These are phyloP conservation scores for Sporothrix luriei DNA, from an alignment of 2,329 filamentous ascomycete genomes.

Conservation along the genomic window DNA sequence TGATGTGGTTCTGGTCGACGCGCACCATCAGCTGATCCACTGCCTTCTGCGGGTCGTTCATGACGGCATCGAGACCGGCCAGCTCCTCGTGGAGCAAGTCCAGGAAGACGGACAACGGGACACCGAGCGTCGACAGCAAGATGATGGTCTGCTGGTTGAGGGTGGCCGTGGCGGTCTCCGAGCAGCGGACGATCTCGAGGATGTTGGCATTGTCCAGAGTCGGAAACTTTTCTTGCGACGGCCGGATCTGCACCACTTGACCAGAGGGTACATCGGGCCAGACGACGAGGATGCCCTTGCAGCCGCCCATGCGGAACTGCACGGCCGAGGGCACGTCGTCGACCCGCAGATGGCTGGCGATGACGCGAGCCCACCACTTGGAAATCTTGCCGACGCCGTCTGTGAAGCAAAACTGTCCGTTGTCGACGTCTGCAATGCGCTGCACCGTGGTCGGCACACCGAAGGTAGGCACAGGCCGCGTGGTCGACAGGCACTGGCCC, in stretches of 20 bases:
- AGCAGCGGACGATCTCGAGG: slow-evolving; percentile 83
- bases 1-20: slow-evolving; percentile 83
- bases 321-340: slow-evolving; percentile 73
- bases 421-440: slow-evolving; percentile 68
- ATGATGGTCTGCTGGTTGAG: slow-evolving; percentile 89
- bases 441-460: slow-evolving; percentile 60
- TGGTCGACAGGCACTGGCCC: slow-evolving; percentile 96
- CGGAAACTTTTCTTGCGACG: slow-evolving; percentile 83
- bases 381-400: slow-evolving; percentile 97
- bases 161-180: slow-evolving; percentile 73
- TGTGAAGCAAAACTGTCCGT: slow-evolving; percentile 73
- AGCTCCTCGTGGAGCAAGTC: slow-evolving; percentile 70
- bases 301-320: slow-evolving; percentile 90
- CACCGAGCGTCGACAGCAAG: slow-evolving; percentile 77
- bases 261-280: slow-evolving; percentile 63
- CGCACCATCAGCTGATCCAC: slow-evolving; percentile 69
- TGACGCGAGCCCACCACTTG: slow-evolving; percentile 69
- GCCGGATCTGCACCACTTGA: slow-evolving; percentile 73
- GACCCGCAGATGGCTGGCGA: slow-evolving; percentile 69
- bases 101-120: slow-evolving; percentile 67
- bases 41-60: slow-evolving; percentile 66
- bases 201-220: slow-evolving; percentile 62
- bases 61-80: slow-evolving; percentile 66
- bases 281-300: slow-evolving; percentile 82
- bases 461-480: slow-evolving; percentile 69